A percentile compares a stretch with the other conserved stretches of the same genome.
Evolutionary conservation across 2,329 filamentous ascomycete genomes (phyloP).

Genomic region (Pezicula rhizophila): DNA sequence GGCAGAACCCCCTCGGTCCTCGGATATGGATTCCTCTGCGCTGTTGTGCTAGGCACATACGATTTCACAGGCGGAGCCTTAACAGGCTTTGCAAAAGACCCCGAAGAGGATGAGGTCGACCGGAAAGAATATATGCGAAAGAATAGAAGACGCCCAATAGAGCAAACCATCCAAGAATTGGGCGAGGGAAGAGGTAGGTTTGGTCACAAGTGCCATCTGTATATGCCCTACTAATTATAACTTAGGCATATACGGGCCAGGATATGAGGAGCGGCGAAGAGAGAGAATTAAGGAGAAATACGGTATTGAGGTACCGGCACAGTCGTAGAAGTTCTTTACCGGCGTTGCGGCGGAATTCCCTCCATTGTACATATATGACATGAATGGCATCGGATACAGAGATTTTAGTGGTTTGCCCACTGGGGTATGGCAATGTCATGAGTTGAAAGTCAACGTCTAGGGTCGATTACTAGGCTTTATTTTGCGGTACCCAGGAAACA

Average conservation of each 20-base stretch:
- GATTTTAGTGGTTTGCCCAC: not conserved
- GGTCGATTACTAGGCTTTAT: too few relatives aligned
- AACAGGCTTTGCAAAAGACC: constrained; percentile 42
- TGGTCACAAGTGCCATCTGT: not conserved
- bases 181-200: constrained; percentile 65
- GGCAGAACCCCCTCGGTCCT: constrained; percentile 58
- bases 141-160: constrained; percentile 54
- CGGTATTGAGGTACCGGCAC: constrained; percentile 54
- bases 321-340: constrained; percentile 18
- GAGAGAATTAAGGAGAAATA: constrained; percentile 64
- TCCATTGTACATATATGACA: constrained; percentile 17
- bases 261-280: constrained; percentile 62
- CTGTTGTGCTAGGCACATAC: constrained; percentile 51
- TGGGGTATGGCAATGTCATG: too few relatives aligned
- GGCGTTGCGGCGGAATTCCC: not conserved
- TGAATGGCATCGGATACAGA: not conserved
- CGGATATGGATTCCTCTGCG: constrained; percentile 54
- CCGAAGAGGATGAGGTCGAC: constrained; percentile 55
- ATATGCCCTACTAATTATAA: constrained; percentile 4
- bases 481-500: too few relatives aligned
- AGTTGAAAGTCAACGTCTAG: not conserved
- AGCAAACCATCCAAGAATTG: constrained; percentile 60
- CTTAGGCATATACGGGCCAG: constrained; percentile 59
- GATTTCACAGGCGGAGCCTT: constrained; percentile 57
- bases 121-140: constrained; percentile 57